A percentile compares a stretch with the other conserved stretches of the same genome.
Conservation (phyloP, 2,329 filamentous ascomycete genomes). For the Penicillium fuscoglaucum region DNA sequence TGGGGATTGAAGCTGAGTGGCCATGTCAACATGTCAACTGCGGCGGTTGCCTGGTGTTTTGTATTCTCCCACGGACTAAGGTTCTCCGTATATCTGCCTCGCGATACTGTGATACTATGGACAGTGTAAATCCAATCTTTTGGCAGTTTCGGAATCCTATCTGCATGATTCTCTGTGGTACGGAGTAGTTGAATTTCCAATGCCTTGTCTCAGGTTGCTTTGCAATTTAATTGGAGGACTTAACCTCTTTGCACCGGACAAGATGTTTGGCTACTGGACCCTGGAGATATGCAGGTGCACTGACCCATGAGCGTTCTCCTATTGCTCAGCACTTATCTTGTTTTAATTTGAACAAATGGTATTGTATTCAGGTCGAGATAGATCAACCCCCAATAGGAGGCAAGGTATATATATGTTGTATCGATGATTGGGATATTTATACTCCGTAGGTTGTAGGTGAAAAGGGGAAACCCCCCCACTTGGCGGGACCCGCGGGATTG, state of each 20-base stretch:
- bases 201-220: background rate
- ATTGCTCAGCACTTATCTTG: slow-evolving; percentile 2
- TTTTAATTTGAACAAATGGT: background rate
- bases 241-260: background rate
- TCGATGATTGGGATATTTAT: background rate
- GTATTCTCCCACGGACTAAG: background rate
- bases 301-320: background rate
- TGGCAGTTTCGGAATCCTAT: background rate
- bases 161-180: background rate
- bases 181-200: background rate
- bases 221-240: background rate
- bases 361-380: background rate
- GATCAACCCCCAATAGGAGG: background rate
- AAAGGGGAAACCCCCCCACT: background rate
- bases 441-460: background rate
- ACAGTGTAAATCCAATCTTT: too few relatives aligned
- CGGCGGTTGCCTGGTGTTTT: background rate
- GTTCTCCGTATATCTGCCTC: background rate
- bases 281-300: background rate
- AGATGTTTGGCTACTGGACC: background rate
- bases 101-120: too few relatives aligned
- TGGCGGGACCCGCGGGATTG: background rate
- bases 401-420: background rate
- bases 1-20: background rate
- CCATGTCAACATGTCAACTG: background rate